Evolutionary conservation across 2,329 filamentous ascomycete genomes (phyloP), one percentile per base, ranked within the genome.

Genomic region (Sclerotiophoma versabilis): DNA sequence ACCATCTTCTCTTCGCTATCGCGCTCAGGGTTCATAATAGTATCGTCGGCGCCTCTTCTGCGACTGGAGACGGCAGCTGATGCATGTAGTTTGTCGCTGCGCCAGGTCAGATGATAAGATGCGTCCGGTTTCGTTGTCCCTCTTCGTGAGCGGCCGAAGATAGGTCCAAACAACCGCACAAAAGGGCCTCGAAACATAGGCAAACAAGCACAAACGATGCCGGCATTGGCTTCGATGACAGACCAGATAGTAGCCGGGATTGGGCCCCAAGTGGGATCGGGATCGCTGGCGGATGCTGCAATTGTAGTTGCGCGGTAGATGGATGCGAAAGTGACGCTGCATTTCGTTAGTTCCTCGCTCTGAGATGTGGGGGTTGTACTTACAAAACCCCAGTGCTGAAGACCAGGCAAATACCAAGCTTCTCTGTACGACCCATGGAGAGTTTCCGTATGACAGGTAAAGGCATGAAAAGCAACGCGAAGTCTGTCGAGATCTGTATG

Each of bases 271-370:
- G 63, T 66, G 10, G 65, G 63, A 47, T 68, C 64, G 19, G 59
- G 59, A 26, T 65, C 49, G 22, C 27, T 62, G 25, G 66, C 60
- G 8, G 64, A 65, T 41, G 49, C 43, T 27, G 63, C 66, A 36
- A 68, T 57, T 5, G 66, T 68, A 6, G 64, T 69, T 23, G 64
- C 64, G 20, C 65, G 62, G 43, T 59, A 65, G 12, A 66, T 68
- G 15, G 63, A 66, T 25, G 65, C 58, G 27, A 65, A 66, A 4
- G 63, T 66, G 20, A 68, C 65, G 32, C 64, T 66, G n/a, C 9
- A 3, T 8, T 10, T 11, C 11, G 41, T 65, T 38, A 64, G 47
- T 25, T 11, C 10, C 22, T 11, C 15, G 22, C 17, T 12, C 23
- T 26, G 30, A 14, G 17, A 33, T 42, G 11, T 11, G n/a, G 5